Evolutionary conservation across 2,329 filamentous ascomycete species (phyloP), one percentile per base, ranked within the genome.

Genomic region (Mariannaea sp.): DNA sequence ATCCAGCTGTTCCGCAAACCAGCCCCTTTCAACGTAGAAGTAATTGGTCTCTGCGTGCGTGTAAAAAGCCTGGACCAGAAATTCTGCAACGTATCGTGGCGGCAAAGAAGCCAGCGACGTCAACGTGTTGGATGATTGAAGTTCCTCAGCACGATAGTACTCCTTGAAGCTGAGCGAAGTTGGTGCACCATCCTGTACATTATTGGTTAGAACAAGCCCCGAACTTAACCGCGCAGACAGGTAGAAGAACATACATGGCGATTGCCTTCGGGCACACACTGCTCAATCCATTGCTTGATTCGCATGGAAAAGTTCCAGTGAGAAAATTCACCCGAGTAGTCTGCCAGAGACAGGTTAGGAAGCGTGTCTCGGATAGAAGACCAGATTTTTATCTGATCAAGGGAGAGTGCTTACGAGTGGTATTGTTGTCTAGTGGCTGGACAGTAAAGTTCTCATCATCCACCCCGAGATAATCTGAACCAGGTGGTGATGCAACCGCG

Each of bases 291-390:
- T n/a, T 75, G 72, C 57, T 78, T 78, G 56, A 79, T 73, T 33
- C 75, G 68, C 75, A 78, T 78, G 33, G 77, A 79, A 59, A 80
- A 80, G 56, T 80, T 79, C 75, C 77, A 80, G 50, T 80, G 77
- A 1, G 77, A 80, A 58, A 80, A 79, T 56, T 80, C 77, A 7
- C 77, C 77, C 1, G 77, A 80, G 53, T 78, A 80, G 48, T 80
- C 77, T 80, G 35, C 4, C 5, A 30, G 4, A 12, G 4, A 12
- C 1, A 19, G 10, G 35, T 65, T 53, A 32, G 49, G 33, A n/a
- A 26, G 55, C 27, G 41, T 51, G 49, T 19, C 58, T 41, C n/a
- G 8, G 48, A 38, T 13, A 3, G 33, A 17, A 12, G 26, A 20
- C 27, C 40, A 36, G 38, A 38, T 20, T 13, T 20, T 13, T 47